Percentiles rank a stretch among this genome's conserved stretches.
These are phyloP conservation scores for Alternaria gaisen DNA, from an alignment of 2,329 filamentous ascomycete species.

Conservation along the genomic window DNA sequence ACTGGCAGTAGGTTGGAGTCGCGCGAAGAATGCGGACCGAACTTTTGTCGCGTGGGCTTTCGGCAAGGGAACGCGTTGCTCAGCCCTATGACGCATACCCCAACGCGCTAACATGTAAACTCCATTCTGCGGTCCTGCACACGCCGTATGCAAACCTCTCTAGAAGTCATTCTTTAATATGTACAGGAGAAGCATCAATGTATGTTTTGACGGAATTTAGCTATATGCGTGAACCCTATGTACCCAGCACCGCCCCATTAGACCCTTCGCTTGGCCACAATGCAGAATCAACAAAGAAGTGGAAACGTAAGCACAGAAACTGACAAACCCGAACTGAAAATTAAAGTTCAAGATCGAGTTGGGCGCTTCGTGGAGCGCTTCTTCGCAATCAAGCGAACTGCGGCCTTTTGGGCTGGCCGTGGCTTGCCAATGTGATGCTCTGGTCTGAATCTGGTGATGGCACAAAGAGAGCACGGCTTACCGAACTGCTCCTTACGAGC, in stretches of 20 bases:
- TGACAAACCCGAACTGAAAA: neutral
- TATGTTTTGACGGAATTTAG: neutral
- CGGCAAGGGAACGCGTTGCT: slow-evolving; percentile 13
- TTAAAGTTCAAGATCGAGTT: neutral
- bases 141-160: neutral
- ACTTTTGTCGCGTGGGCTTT: slow-evolving; percentile 11
- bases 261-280: neutral
- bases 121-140: neutral
- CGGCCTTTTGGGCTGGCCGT: neutral
- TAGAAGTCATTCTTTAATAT: neutral
- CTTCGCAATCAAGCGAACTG: slow-evolving; percentile 5
- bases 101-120: slow-evolving; percentile 14
- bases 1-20: neutral
- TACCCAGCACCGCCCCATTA: neutral
- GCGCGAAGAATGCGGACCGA: slow-evolving; percentile 6
- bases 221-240: neutral
- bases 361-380: slow-evolving; percentile 2
- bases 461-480: slow-evolving; percentile 36
- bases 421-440: neutral
- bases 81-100: slow-evolving; percentile 2
- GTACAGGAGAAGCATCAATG: neutral
- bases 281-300: neutral
- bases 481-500: slow-evolving; percentile 32
- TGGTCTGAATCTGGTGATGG: slow-evolving; percentile 23
- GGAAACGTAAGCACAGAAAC: neutral